Conservation (phyloP, 2,329 filamentous ascomycete species). For the Sclerotinia spermophila region DNA sequence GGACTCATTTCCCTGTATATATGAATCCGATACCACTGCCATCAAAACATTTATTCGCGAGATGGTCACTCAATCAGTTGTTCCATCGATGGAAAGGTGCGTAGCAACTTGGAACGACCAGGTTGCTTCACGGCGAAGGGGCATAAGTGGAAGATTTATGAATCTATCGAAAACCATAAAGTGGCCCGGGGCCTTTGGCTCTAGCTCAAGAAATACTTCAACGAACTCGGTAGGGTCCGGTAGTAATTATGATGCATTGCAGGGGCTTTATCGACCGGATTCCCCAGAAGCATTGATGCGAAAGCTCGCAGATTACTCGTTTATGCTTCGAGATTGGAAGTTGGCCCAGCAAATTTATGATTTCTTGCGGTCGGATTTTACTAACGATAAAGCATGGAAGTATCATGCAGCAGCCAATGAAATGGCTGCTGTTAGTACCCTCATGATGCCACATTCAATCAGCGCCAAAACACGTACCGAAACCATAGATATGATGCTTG, state of each 20-base stretch:
- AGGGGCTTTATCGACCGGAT: slow-evolving; percentile 81
- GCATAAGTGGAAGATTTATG: slow-evolving; percentile 89
- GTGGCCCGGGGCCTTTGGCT: slow-evolving; percentile 73
- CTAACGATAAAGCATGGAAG: slow-evolving; percentile 94
- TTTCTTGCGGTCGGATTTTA: slow-evolving; percentile 80
- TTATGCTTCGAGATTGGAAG: slow-evolving; percentile 97
- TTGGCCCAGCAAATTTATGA: slow-evolving; percentile 90
- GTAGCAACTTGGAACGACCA: slow-evolving; percentile 96
- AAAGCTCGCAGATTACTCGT: slow-evolving; percentile 89
- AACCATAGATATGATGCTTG: slow-evolving; percentile 79
- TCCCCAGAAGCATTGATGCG: slow-evolving; percentile 86
- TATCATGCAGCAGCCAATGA: slow-evolving; percentile 92
- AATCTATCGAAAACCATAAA: slow-evolving; percentile 72
- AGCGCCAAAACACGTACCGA: slow-evolving; percentile 76
- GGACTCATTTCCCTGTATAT: slow-evolving; percentile 73
- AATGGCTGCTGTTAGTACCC: slow-evolving; percentile 83
- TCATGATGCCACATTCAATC: slow-evolving; percentile 70
- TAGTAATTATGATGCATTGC: slow-evolving; percentile 72
- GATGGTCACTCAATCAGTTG: slow-evolving; percentile 89
- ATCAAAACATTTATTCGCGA: slow-evolving; percentile 88
- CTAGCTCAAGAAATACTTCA: slow-evolving; percentile 40
- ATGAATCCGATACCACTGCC: slow-evolving; percentile 85
- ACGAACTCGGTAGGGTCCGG: slow-evolving; percentile 44
- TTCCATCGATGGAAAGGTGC: slow-evolving; percentile 94
- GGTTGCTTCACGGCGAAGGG: slow-evolving; percentile 83